Evolutionary conservation across 345 rosid species (phyloP), one percentile per base, ranked within the genome.

Genomic region (Heritiera fomes): DNA sequence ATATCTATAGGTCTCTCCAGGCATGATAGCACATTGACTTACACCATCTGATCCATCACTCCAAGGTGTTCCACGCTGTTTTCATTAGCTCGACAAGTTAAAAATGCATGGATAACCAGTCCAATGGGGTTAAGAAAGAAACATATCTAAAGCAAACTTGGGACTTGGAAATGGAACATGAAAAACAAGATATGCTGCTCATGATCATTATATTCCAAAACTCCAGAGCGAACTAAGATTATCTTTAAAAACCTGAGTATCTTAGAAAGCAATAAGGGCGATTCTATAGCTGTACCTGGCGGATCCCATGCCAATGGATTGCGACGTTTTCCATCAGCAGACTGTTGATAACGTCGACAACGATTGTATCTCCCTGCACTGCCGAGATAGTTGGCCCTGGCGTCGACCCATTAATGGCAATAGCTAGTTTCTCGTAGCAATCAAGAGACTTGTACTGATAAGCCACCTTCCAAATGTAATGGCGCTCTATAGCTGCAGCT

Each of bases 301-400:
- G 80, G 40, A 94, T 94, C 41, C 97, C 94, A 63, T 94, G 98
- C 97, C 98, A 93, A 49, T 89, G 97, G 52, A 93, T 86, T 4
- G 94, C 87, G 0, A 86, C 73, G 38, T 91, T 91, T 84, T 90
- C 93, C 0, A 87, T 91, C 18, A 82, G 46, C 82, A 93, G 80
- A 38, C 85, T 85, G 77, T 93, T 93, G 80, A 79, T 90, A 52
- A 91, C 87, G 63, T 93, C 90, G 14, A 91, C 92, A 20, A 93
- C 14, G 20, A 93, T 49, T 0, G 93, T 88, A 68, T 93, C 94
- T 59, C 91, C 91, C 66, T 89, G 89, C 75, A 82, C 83, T 8
- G 90, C 97, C 5, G 71, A 2, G 45, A 90, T 87, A 34, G 92
- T 81, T 0, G 90, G 97, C 3, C 97, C 98, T 4, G 94, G 92